phyloP scores from a whole-genome alignment of 2,329 filamentous ascomycete species.

The Diaporthe sp. region DNA sequence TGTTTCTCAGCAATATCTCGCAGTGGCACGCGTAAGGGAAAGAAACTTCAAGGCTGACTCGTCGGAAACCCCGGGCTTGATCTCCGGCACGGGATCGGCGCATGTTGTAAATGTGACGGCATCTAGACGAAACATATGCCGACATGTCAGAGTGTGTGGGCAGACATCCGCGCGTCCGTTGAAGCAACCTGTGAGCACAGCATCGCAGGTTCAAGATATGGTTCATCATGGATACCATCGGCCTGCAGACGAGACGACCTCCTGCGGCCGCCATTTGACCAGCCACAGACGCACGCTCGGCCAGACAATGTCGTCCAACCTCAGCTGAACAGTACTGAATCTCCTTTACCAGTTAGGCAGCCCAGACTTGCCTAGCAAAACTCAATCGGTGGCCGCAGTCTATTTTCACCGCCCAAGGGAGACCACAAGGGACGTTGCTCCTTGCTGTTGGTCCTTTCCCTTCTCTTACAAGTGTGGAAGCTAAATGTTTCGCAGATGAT shows the following conservation, averaged over 20 bases:
- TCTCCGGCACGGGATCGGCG: not conserved
- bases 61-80: not conserved
- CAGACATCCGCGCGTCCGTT: not conserved
- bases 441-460: not conserved
- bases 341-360: not conserved
- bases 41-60: constrained; percentile 19
- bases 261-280: not conserved
- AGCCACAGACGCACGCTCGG: not conserved
- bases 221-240: not conserved
- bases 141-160: not conserved
- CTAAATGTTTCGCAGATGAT: not conserved
- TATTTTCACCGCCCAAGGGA: not conserved
- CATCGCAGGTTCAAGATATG: not conserved
- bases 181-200: not conserved
- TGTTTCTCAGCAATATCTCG: not conserved
- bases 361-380: constrained; percentile 20
- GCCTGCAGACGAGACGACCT: not conserved
- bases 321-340: constrained; percentile 24
- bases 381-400: constrained; percentile 1
- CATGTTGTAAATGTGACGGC: constrained; percentile 19
- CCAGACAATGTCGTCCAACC: not conserved
- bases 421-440: too few species aligned
- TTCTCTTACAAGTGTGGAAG: constrained; percentile 5
- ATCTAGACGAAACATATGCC: constrained; percentile 9
- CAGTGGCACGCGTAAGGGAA: not conserved